Base-by-base conservation (phyloP, 2,329 filamentous ascomycete genomes). In the Xylaria sp. region DNA sequence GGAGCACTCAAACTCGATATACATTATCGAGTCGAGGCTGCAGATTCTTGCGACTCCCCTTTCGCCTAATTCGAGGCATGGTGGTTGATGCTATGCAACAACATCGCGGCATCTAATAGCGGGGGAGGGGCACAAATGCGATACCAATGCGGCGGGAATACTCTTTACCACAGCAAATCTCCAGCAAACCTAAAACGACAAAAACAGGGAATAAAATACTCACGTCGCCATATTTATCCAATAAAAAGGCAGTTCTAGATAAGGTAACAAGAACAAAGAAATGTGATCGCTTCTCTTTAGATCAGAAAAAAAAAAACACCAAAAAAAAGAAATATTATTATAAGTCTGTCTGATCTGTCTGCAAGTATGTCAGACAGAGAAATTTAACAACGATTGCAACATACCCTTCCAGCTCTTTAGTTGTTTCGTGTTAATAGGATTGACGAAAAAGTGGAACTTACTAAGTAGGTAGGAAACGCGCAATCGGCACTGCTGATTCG, bases 211-310 rank as follows among this genome's bases (percentile, higher is more conserved):
- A 48, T 6, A 35, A 63, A 61, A 37, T 32, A 75, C 75, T 75
- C 68, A 77, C 78, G 77, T 78, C 54, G 78, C 78, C 78, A 79
- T 79, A 16, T 64, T 75, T 60, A 59, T 29, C 51, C 8, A 25
- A 25, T 29, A 25, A 23, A 44, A 58, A 48, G 18, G n/a, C 3
- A 63, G 29, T 27, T 21, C 2, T 44, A n/a, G 18, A 44, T 8
- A 44, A 8, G 18, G 2, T 44, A 47, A 18, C 10, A 32, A 62
- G 16, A 25, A 29, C 9, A 57, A 25, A 25, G 40, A 40, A 57
- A 48, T 5, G 5, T 27, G 21, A 27, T 27, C 5, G 40, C 29
- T 25, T 21, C 9, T 54, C 40, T 55, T 13, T 9, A 53, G 32
- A 16, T 18, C 6, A 23, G 16, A 23, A 53, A 8, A n/a, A n/a